phyloP scores from a whole-genome alignment of 768 basidiomycete genomes.

The Tylopilus subfusipes region DNA sequence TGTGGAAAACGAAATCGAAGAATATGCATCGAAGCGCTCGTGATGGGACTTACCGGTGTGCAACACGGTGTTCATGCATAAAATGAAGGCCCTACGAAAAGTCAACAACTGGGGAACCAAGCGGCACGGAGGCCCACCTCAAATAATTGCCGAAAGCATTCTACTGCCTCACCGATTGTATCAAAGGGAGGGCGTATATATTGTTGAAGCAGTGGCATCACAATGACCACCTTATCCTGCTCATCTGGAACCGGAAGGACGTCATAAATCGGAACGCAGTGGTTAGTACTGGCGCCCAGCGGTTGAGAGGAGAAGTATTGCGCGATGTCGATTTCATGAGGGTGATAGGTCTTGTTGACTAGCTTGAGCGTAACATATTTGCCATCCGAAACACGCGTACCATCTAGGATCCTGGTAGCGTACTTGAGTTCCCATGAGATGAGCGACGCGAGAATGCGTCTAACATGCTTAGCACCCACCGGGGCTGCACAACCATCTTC shows the following conservation, averaged over 20 bases:
- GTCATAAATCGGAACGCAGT: background rate
- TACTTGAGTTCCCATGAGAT: slow-evolving; percentile 18
- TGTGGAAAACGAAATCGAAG: too few relatives aligned
- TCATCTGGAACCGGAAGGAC: background rate
- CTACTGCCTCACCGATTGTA: background rate
- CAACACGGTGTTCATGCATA: background rate
- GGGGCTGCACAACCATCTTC: slow-evolving; percentile 2
- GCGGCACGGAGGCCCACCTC: too few relatives aligned
- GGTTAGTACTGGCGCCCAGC: background rate
- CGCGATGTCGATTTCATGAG: background rate
- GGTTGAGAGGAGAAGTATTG: background rate
- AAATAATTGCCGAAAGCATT: background rate
- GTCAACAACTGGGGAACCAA: too few relatives aligned
- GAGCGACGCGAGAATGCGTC: background rate
- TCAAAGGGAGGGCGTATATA: background rate
- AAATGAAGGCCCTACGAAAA: background rate
- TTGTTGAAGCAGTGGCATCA: background rate
- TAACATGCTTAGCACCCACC: slow-evolving; percentile 1
- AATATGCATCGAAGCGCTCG: too few relatives aligned
- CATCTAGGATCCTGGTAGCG: slow-evolving; percentile 11
- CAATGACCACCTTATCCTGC: background rate
- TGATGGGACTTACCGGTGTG: background rate
- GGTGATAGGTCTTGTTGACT: background rate
- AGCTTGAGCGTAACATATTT: background rate
- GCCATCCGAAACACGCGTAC: background rate